Evolutionary conservation across 192 early-diverging fungal species (phyloP), one percentile per base, ranked within the genome.

Genomic region (Coemansia sp.): DNA sequence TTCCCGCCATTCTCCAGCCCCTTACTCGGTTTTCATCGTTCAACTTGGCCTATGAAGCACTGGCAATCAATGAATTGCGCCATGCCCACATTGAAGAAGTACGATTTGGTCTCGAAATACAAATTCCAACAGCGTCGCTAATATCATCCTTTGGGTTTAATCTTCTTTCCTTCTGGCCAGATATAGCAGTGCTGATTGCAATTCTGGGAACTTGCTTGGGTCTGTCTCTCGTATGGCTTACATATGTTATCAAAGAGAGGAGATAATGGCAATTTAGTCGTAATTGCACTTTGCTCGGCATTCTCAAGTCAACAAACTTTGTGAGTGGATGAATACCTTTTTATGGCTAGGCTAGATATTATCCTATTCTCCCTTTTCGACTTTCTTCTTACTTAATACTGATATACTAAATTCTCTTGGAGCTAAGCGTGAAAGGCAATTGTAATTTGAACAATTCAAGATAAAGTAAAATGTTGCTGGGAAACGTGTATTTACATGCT

Each of bases 111-210:
- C 76, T 95, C 21, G 84, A 90, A 49, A 94, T 95, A 57, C 88
- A 94, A 79, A 88, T 94, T 21, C 93, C 93, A 42, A 92, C 92
- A 30, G 91, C 92, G 9, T 82, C 90, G 8, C 88, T 96, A 16
- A 72, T 96, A 52, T 88, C 90, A 21, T 94, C 91, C 0, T 96
- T 96, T 78, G 95, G 93, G 5, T 90, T 96, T 65, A 86, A 95
- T 58, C 86, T 91, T 15, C 81, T 85, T 12, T 90, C 86, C 4
- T 96, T 88, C 67, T 95, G 93, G 93, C 71, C 81, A 1, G 93
- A 96, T 74, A 85, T 96, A 0, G 65, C 82, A 9, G 74, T 83
- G 23, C 64, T 96, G 29, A 58, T 72, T 15, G 70, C 68, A 7
- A 88, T 92, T 79, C 84, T 89, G 8, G 61, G 65, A 5, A 61